Percentiles rank a stretch among this genome's conserved stretches.
phyloP scores from a whole-genome alignment of 176 grass and related monocot species.

The Eleusine indica region DNA sequence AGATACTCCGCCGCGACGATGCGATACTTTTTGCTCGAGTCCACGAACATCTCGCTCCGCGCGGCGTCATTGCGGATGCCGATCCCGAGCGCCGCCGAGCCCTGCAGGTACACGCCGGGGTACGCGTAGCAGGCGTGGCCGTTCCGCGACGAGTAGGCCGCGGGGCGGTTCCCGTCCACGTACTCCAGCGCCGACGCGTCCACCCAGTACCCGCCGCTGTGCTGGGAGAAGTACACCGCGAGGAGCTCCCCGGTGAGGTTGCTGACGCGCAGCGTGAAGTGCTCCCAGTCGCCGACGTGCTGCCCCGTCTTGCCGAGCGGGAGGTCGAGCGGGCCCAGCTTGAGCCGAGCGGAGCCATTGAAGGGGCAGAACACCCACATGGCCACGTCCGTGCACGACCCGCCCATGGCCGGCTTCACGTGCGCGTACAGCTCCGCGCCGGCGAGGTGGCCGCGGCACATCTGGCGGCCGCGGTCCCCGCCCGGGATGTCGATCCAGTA shows the following conservation, averaged over 20 bases:
- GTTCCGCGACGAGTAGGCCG: conserved; percentile 67
- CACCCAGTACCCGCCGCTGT: conserved; percentile 78
- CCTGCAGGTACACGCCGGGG: conserved; percentile 75
- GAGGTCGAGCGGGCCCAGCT: conserved; percentile 58
- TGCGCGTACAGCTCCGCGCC: conserved; percentile 69
- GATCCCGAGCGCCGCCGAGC: conserved; percentile 58
- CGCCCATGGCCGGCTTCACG: conserved; percentile 68
- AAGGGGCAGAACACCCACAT: conserved; percentile 99
- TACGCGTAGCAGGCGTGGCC: conserved; percentile 84
- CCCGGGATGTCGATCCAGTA: conserved; percentile 71
- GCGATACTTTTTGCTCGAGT: conserved; percentile 70
- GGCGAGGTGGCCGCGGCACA: conserved; percentile 54
- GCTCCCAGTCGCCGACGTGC: conserved; percentile 95
- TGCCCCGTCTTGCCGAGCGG: conserved; percentile 67
- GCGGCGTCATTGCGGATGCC: conserved; percentile 71
- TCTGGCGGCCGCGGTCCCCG: conserved; percentile 23
- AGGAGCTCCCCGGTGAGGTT: conserved; percentile 83
- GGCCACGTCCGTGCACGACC: conserved; percentile 63
- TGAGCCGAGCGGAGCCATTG: conserved; percentile 79
- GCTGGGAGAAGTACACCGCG: conserved; percentile 79
- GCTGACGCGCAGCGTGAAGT: conserved; percentile 80
- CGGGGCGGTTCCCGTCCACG: conserved; percentile 54
- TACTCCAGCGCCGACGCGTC: conserved; percentile 74
- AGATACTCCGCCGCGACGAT: conserved; percentile 74
- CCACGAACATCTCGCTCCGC: conserved; percentile 48